phyloP scores from a whole-genome alignment of 768 basidiomycete species.

The Boletus vinaceobasis region DNA sequence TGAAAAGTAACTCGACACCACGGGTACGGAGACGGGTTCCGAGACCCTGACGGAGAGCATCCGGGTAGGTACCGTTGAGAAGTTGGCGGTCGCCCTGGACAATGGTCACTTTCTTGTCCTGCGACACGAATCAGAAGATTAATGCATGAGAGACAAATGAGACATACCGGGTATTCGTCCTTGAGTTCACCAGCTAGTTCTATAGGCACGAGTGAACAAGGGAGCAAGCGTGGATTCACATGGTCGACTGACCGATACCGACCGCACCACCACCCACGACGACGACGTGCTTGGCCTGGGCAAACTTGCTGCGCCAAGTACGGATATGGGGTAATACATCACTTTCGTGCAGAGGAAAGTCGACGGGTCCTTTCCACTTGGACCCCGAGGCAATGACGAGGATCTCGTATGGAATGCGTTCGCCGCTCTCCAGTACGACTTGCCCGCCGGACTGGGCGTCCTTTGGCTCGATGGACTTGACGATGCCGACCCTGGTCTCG shows the following conservation, averaged over 20 bases:
- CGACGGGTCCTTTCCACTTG: conserved; percentile 48
- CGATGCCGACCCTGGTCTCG: conserved; percentile 31
- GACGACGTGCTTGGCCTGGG: conserved; percentile 39
- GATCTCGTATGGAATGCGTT: conserved; percentile 47
- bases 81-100: conserved; percentile 55
- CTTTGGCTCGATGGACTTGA: conserved; percentile 39
- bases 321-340: conserved; percentile 30
- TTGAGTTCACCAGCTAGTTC: conserved; percentile 46
- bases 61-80: conserved; percentile 54
- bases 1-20: conserved; percentile 49
- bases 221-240: background rate
- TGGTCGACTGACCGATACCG: conserved; percentile 40
- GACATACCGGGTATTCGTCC: conserved; percentile 39
- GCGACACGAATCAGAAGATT: conserved; percentile 7
- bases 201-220: conserved; percentile 13
- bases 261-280: conserved; percentile 58
- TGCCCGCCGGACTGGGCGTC: conserved; percentile 38
- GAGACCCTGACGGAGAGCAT: conserved; percentile 48
- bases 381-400: conserved; percentile 62
- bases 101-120: conserved; percentile 51
- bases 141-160: background rate
- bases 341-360: conserved; percentile 37
- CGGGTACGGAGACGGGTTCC: conserved; percentile 40
- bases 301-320: conserved; percentile 32
- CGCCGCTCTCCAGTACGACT: conserved; percentile 49